These are phyloP conservation scores for Ormosia semicastrata DNA, from an alignment of 306 rosid species.

Conservation along the genomic window DNA sequence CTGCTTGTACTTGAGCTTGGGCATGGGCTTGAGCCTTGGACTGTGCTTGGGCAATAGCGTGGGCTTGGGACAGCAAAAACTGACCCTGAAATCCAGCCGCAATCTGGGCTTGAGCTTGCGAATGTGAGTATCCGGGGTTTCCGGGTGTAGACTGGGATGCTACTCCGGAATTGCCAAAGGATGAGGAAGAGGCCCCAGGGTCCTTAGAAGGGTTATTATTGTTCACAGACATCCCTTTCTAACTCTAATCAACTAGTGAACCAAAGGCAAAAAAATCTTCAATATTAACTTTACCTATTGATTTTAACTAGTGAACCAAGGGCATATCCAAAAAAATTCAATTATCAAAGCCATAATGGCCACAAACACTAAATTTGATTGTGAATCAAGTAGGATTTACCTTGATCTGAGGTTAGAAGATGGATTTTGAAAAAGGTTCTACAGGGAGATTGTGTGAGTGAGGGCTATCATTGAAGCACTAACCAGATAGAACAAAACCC, in stretches of 20 bases:
- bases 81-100: constrained; percentile 78
- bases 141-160: constrained; percentile 49
- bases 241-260: constrained; percentile 37
- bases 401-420: neutral
- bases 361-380: neutral
- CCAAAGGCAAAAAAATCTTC: neutral
- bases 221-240: constrained; percentile 81
- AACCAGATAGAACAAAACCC: neutral
- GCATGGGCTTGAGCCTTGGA: constrained; percentile 75
- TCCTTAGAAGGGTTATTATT: constrained; percentile 80
- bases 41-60: constrained; percentile 94
- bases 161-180: constrained; percentile 78
- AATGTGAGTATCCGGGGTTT: constrained; percentile 65
- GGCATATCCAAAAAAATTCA: neutral
- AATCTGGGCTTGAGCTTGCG: constrained; percentile 70
- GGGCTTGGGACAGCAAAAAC: constrained; percentile 82
- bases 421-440: neutral
- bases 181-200: constrained; percentile 75
- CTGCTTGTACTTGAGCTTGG: constrained; percentile 41
- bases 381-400: neutral
- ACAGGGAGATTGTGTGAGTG: neutral
- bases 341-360: neutral
- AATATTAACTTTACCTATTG: constrained; percentile 30
- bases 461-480: neutral
- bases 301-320: neutral